Conservation (phyloP, 2,329 filamentous ascomycete genomes). For the Penicillium hordei region DNA sequence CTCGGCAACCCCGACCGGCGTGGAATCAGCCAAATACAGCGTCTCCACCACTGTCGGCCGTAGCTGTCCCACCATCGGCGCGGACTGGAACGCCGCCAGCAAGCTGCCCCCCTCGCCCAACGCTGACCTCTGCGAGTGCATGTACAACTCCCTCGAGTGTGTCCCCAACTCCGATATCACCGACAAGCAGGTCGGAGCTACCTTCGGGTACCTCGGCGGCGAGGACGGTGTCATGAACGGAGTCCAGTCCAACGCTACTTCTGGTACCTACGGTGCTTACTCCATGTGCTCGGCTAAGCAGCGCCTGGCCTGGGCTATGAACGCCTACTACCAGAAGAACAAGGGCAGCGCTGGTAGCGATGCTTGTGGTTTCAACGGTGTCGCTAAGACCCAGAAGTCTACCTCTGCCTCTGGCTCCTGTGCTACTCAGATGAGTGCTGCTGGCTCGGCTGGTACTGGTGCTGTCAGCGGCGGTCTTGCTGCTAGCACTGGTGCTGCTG, state of each 20-base stretch:
- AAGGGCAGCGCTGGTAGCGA: constrained; percentile 31
- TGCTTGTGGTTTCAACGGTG: constrained; percentile 49
- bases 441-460: constrained; percentile 42
- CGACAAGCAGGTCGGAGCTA: constrained; percentile 59
- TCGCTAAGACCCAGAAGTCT: constrained; percentile 38
- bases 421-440: constrained; percentile 21
- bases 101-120: constrained; percentile 82
- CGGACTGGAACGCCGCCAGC: constrained; percentile 67
- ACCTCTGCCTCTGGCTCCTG: constrained; percentile 22
- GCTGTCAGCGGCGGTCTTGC: constrained; percentile 40
- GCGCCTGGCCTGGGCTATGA: constrained; percentile 49
- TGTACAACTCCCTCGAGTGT: constrained; percentile 73
- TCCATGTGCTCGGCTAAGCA: constrained; percentile 48
- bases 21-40: constrained; percentile 66
- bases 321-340: constrained; percentile 48
- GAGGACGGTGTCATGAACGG: constrained; percentile 39
- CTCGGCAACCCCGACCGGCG: constrained; percentile 64
- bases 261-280: constrained; percentile 50
- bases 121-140: constrained; percentile 77
- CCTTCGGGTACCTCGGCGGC: constrained; percentile 62
- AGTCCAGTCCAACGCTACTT: constrained; percentile 41
- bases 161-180: constrained; percentile 60
- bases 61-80: constrained; percentile 66
- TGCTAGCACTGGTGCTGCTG: constrained; percentile 22
- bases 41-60: constrained; percentile 68